Conservation (phyloP, 495 filamentous ascomycete genomes). For the Hypoxylon fragiforme region DNA sequence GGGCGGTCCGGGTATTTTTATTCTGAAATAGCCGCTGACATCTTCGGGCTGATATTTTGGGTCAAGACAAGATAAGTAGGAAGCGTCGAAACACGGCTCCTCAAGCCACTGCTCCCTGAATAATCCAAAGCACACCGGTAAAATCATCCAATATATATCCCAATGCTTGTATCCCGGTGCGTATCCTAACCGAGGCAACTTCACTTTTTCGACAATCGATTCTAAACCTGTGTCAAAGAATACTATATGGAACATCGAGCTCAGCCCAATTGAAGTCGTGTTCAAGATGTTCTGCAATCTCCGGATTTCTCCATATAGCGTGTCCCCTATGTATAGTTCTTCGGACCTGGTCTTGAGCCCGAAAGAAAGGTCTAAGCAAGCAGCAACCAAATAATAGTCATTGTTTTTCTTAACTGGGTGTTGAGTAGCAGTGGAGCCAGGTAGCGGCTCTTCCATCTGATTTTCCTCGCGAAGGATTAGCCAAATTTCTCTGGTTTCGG, state of each 20-base stretch:
- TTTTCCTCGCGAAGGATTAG: not conserved
- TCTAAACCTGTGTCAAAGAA: too few species aligned
- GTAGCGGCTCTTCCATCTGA: too few species aligned
- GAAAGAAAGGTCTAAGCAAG: not conserved
- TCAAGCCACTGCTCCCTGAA: not conserved
- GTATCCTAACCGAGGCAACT: too few species aligned
- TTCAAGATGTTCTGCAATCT: too few species aligned
- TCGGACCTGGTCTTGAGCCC: not conserved
- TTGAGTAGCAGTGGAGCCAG: too few species aligned
- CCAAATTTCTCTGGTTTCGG: not conserved
- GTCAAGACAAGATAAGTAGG: not conserved
- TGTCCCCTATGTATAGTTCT: not conserved
- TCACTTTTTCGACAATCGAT: too few species aligned
- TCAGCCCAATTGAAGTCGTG: too few species aligned
- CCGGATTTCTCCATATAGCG: too few species aligned
- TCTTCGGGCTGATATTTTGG: not conserved
- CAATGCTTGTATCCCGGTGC: too few species aligned
- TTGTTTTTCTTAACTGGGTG: too few species aligned
- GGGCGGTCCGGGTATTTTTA: not conserved
- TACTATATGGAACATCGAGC: too few species aligned
- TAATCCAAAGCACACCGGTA: not conserved
- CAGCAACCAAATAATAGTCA: not conserved
- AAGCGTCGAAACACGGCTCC: not conserved
- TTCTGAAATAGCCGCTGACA: not conserved
- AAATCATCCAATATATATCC: not conserved